phyloP scores from a whole-genome alignment of 805 yeast species.

The Hanseniaspora jakobsenii region DNA sequence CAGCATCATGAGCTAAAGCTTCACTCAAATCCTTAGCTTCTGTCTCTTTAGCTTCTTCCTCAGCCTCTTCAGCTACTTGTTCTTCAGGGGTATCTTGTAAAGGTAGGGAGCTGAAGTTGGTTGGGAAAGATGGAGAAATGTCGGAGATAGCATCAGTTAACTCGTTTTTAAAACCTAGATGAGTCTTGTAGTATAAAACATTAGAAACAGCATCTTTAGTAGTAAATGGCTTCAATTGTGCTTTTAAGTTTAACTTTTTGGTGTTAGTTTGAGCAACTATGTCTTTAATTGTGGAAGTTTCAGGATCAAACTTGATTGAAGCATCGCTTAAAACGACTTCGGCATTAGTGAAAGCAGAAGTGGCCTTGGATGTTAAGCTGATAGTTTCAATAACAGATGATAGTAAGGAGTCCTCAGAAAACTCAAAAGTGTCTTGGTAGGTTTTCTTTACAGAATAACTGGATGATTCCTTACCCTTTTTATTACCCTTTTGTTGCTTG shows the following conservation, averaged over 20 bases:
- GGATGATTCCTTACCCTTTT: slow-evolving; percentile 16
- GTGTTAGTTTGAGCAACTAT: neutral
- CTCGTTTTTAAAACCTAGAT: slow-evolving; percentile 27
- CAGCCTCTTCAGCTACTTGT: slow-evolving; percentile 15
- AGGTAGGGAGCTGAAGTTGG: slow-evolving; percentile 24
- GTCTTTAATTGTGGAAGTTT: slow-evolving; percentile 6
- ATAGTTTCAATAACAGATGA: neutral
- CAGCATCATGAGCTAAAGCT: slow-evolving; percentile 25
- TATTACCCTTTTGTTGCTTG: slow-evolving; percentile 16
- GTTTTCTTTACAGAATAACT: slow-evolving; percentile 16
- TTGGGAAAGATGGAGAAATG: slow-evolving; percentile 26
- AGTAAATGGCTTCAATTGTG: slow-evolving; percentile 23
- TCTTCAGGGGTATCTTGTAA: slow-evolving; percentile 20
- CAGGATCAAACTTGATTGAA: neutral
- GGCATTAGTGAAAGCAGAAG: slow-evolving; percentile 5
- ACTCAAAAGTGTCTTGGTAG: slow-evolving; percentile 22
- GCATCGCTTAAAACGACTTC: slow-evolving; percentile 1
- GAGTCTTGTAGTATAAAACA: slow-evolving; percentile 25
- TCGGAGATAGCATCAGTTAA: slow-evolving; percentile 26
- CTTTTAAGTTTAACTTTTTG: slow-evolving; percentile 22
- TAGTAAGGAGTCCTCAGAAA: slow-evolving; percentile 14
- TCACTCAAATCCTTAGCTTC: slow-evolving; percentile 17
- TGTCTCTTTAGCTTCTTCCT: slow-evolving; percentile 18
- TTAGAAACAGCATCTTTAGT: slow-evolving; percentile 26
- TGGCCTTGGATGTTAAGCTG: neutral